Evolutionary conservation across 352 stramenopile species (phyloP).

Genomic region (Plasmopara muralis): DNA sequence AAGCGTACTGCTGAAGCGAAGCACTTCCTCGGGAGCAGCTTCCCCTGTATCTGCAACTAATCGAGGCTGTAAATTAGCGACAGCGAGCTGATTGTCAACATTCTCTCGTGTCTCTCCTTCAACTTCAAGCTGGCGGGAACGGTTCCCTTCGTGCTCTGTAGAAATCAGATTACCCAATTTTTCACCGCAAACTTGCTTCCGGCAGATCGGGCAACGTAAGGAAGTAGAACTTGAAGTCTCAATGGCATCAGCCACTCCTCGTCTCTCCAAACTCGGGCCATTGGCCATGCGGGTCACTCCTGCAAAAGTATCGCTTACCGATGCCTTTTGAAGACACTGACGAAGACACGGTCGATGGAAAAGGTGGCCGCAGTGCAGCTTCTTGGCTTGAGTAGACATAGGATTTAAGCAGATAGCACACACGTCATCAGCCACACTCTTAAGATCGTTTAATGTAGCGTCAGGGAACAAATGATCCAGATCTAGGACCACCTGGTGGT

Average conservation of each 20-base stretch:
- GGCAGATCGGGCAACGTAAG: constrained; percentile 56
- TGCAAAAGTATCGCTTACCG: constrained; percentile 48
- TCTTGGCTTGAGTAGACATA: constrained; percentile 66
- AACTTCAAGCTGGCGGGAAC: constrained; percentile 10
- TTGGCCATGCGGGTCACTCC: constrained; percentile 30
- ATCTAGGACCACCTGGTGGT: constrained; percentile 66
- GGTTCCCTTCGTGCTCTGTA: constrained; percentile 4
- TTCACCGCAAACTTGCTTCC: constrained; percentile 46
- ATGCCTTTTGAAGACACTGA: constrained; percentile 67
- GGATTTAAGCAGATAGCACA: constrained; percentile 74
- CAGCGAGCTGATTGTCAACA: constrained; percentile 5
- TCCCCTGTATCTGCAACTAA: constrained; percentile 3
- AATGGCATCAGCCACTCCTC: constrained; percentile 2
- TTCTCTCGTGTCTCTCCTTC: constrained; percentile 8
- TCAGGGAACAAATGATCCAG: constrained; percentile 59
- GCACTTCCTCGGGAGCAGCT: constrained; percentile 40
- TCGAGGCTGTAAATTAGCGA: constrained; percentile 12
- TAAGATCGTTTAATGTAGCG: constrained; percentile 45
- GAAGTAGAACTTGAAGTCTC: constrained; percentile 16
- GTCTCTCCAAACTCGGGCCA: constrained; percentile 29
- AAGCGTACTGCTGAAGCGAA: constrained; percentile 73
- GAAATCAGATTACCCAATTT: constrained; percentile 20
- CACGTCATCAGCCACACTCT: constrained; percentile 58
- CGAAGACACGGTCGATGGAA: constrained; percentile 70
- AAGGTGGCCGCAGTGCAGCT: constrained; percentile 61